Percentiles rank a stretch among this genome's conserved stretches.
phyloP scores from a whole-genome alignment of 106 monocot species.

The Iris macrosiphon region DNA sequence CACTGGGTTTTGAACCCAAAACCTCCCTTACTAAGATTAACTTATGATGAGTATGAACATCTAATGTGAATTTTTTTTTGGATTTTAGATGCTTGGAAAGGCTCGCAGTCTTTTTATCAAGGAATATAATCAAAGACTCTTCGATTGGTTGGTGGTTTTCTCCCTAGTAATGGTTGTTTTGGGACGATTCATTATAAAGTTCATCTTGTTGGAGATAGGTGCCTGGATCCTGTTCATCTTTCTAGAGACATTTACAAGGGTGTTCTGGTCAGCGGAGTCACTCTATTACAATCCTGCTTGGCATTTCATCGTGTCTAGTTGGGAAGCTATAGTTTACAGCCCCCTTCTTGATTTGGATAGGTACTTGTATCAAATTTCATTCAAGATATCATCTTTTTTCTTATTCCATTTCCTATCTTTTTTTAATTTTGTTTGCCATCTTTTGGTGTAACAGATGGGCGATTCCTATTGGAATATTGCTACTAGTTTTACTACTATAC shows the following conservation, averaged over 20 bases:
- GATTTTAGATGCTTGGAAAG: slow-evolving; percentile 78
- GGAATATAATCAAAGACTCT: slow-evolving; percentile 87
- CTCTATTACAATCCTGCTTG: slow-evolving; percentile 90
- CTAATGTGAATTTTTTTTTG: no score
- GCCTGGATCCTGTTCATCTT: slow-evolving; percentile 97
- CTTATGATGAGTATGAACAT: no score
- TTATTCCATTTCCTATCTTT: no score
- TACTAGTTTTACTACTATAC: slow-evolving; percentile 49
- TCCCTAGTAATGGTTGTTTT: slow-evolving; percentile 85
- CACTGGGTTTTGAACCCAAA: no score
- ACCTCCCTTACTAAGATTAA: no score
- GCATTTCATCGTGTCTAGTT: slow-evolving; percentile 76
- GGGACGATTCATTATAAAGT: slow-evolving; percentile 86
- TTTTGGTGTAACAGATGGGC: slow-evolving; percentile 64
- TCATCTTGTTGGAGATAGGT: slow-evolving; percentile 77
- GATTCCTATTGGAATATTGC: slow-evolving; percentile 40
- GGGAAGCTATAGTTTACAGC: slow-evolving; percentile 93
- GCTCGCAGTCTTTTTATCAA: slow-evolving; percentile 79
- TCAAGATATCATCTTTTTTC: no score
- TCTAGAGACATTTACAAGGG: slow-evolving; percentile 91
- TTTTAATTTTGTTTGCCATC: not conserved
- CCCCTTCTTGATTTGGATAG: slow-evolving; percentile 92
- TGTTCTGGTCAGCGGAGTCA: slow-evolving; percentile 97
- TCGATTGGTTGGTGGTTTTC: slow-evolving; percentile 96
- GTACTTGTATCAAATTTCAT: no score